These are phyloP conservation scores for Creolimax fragrantissima DNA, from an alignment of 78 protist species.

Conservation along the genomic window DNA sequence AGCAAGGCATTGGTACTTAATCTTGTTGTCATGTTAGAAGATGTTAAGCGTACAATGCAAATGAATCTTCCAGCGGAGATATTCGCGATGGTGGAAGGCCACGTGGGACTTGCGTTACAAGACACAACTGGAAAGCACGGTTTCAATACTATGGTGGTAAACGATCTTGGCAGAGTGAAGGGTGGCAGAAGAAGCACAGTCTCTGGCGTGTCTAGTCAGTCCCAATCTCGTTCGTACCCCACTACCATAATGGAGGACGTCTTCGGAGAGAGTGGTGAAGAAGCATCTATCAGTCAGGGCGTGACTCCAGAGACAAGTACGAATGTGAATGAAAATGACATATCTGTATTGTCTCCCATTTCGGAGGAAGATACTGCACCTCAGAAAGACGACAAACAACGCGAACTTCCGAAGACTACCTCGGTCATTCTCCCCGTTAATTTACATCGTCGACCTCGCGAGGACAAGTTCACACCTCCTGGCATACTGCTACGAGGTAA, in stretches of 20 bases:
- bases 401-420: background rate
- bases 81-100: background rate
- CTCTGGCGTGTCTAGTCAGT: background rate
- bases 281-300: background rate
- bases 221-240: background rate
- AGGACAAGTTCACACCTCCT: background rate
- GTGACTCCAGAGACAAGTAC: no score
- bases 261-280: background rate
- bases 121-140: background rate
- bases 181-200: background rate
- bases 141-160: background rate
- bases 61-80: background rate
- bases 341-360: background rate
- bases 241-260: background rate
- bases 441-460: background rate
- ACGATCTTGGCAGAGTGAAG: background rate
- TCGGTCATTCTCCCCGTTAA: background rate
- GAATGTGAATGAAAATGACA: background rate
- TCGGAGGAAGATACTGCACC: background rate
- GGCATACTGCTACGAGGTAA: background rate
- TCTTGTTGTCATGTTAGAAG: background rate
- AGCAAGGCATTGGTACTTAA: background rate
- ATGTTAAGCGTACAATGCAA: background rate
- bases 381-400: background rate
- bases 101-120: background rate